phyloP scores from a whole-genome alignment of 2,329 filamentous ascomycete genomes.

The Penicillium sp. region DNA sequence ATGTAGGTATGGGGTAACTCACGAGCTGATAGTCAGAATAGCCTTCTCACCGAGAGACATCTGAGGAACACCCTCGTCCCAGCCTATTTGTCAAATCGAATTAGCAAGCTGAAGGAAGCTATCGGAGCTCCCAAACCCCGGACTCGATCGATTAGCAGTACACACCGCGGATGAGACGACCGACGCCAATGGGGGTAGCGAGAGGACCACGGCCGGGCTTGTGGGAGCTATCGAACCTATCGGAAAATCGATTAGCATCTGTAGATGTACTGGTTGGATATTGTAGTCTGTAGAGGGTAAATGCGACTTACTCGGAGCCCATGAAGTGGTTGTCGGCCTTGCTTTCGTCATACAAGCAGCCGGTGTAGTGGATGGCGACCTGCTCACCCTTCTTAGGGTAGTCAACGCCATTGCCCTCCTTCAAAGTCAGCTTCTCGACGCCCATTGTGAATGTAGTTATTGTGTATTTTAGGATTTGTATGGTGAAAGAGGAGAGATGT shows the following conservation, averaged over 20 bases:
- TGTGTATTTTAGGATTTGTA: background rate
- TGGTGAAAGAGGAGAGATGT: background rate
- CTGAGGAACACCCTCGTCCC: slow-evolving; percentile 76
- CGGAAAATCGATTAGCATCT: background rate
- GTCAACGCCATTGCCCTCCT: slow-evolving; percentile 59
- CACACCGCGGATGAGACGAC: slow-evolving; percentile 80
- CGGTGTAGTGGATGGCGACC: slow-evolving; percentile 87
- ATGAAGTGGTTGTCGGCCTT: slow-evolving; percentile 58
- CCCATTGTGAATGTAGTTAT: slow-evolving; percentile 52
- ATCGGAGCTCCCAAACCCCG: background rate
- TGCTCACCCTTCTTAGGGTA: slow-evolving; percentile 63
- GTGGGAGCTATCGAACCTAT: slow-evolving; percentile 83
- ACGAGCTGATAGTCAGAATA: slow-evolving; percentile 75
- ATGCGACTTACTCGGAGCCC: slow-evolving; percentile 65
- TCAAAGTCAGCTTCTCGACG: slow-evolving; percentile 65
- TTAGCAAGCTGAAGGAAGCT: background rate
- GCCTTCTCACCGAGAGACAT: slow-evolving; percentile 94
- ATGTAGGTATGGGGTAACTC: slow-evolving; percentile 42
- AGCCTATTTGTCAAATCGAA: slow-evolving; percentile 52
- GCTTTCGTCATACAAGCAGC: slow-evolving; percentile 68
- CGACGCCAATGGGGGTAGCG: slow-evolving; percentile 71
- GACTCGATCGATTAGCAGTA: slow-evolving; percentile 1
- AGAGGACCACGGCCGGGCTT: slow-evolving; percentile 66
- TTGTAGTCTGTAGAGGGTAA: background rate
- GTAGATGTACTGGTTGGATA: background rate